Evolutionary conservation across 1,284 basidiomycete genomes (phyloP).

Genomic region (Fistulina hepatica): DNA sequence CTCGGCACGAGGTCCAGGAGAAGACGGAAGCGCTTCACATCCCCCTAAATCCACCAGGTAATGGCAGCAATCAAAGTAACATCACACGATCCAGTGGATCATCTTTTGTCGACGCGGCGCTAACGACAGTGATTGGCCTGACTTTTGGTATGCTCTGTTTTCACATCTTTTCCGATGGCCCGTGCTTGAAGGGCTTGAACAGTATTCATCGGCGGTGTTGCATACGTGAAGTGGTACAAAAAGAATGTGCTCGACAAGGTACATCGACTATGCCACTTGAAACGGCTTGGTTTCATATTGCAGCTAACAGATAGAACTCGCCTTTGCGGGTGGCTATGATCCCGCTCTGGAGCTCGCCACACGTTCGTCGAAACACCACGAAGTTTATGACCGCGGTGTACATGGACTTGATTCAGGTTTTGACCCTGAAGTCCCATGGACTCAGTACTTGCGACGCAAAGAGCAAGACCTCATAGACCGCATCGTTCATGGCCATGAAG

Average conservation of each 20-base stretch:
- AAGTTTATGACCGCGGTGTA: constrained; percentile 16
- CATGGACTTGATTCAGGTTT: constrained; percentile 30
- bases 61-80: background rate
- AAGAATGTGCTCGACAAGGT: constrained; percentile 70
- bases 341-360: constrained; percentile 67
- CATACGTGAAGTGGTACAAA: constrained; percentile 73
- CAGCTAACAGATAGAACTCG: constrained; percentile 43
- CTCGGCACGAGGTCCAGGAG: constrained; percentile 32
- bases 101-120: constrained; percentile 37
- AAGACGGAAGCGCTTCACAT: constrained; percentile 25
- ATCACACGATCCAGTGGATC: background rate
- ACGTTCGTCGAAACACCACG: constrained; percentile 23
- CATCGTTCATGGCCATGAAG: constrained; percentile 64
- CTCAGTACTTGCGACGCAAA: constrained; percentile 51
- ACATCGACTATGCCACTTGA: constrained; percentile 11
- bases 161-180: background rate
- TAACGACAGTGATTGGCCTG: constrained; percentile 51
- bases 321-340: constrained; percentile 59
- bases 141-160: constrained; percentile 36
- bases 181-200: constrained; percentile 4
- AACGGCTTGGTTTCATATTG: constrained; percentile 9
- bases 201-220: constrained; percentile 63
- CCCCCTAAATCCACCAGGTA: constrained; percentile 33
- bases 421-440: constrained; percentile 34
- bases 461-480: constrained; percentile 70